Conservation (phyloP, 1,139 yeast genomes). For the Geotrichum phurueaensis region DNA sequence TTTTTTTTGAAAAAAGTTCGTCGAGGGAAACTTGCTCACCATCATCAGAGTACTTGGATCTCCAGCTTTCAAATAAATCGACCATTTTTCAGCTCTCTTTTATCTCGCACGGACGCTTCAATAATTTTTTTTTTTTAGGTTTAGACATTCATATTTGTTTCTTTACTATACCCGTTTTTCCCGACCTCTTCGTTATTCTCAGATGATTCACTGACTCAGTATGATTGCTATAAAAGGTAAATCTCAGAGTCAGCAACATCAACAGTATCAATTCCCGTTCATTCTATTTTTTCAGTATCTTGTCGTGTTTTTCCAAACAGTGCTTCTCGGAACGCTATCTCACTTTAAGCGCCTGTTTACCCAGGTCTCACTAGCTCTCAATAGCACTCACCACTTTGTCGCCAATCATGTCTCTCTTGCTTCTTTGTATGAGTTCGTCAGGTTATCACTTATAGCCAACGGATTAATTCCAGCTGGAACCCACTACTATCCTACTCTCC, state of each 20-base stretch:
- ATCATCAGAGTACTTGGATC: no score
- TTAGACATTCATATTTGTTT: no score
- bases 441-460: constrained; percentile 2
- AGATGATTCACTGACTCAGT: constrained; percentile 1
- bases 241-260: constrained; percentile 3
- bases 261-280: neutral
- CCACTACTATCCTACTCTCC: neutral
- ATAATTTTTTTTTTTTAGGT: no score
- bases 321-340: neutral
- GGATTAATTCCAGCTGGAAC: neutral
- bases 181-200: no score
- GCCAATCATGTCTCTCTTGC: neutral
- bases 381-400: neutral
- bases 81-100: no score
- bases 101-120: no score
- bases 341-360: neutral
- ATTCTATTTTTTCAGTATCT: constrained; percentile 4
- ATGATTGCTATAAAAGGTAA: constrained; percentile 12
- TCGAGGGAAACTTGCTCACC: no score
- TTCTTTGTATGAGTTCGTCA: neutral
- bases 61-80: no score
- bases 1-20: no score
- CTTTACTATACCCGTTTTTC: no score
- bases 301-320: neutral
- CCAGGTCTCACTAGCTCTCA: neutral